Conservation (phyloP, 2,329 filamentous ascomycete genomes). For the Pseudocercospora cruenta region DNA sequence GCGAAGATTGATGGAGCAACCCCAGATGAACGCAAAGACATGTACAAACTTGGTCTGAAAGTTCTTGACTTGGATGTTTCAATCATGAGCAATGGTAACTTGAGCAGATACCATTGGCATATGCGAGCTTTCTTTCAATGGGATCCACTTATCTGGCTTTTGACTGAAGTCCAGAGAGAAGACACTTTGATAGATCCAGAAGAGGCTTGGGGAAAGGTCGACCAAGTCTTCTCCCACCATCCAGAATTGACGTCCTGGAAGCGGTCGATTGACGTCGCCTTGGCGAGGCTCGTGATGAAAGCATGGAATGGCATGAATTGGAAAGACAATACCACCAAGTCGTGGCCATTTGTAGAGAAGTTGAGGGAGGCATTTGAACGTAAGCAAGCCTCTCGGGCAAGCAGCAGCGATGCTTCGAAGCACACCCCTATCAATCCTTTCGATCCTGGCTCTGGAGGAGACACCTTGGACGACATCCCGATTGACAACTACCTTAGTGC, state of each 20-base stretch:
- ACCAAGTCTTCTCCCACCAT: slow-evolving; percentile 49
- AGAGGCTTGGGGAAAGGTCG: slow-evolving; percentile 50
- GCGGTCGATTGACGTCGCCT: slow-evolving; percentile 47
- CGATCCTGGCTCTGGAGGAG: slow-evolving; percentile 5
- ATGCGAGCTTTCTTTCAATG: slow-evolving; percentile 56
- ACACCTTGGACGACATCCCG: slow-evolving; percentile 19
- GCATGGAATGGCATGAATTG: slow-evolving; percentile 45
- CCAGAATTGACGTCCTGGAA: slow-evolving; percentile 44
- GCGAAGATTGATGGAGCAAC: slow-evolving; percentile 35
- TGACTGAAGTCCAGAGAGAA: slow-evolving; percentile 39
- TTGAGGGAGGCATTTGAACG: slow-evolving; percentile 18
- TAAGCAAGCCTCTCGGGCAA: slow-evolving; percentile 18
- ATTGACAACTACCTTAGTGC: slow-evolving; percentile 18
- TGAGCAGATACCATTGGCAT: slow-evolving; percentile 57
- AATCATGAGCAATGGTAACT: slow-evolving; percentile 43
- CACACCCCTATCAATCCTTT: slow-evolving; percentile 12
- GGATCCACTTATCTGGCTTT: slow-evolving; percentile 44
- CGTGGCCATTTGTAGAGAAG: slow-evolving; percentile 17
- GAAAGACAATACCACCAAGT: not conserved
- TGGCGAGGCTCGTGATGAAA: slow-evolving; percentile 48
- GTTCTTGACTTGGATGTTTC: slow-evolving; percentile 48
- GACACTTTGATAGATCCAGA: slow-evolving; percentile 29
- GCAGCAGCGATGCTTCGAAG: slow-evolving; percentile 20
- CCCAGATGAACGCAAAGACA: slow-evolving; percentile 42
- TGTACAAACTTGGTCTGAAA: slow-evolving; percentile 48